Conservation (phyloP, 73 alveolate genomes). For the Tetrahymena borealis region DNA sequence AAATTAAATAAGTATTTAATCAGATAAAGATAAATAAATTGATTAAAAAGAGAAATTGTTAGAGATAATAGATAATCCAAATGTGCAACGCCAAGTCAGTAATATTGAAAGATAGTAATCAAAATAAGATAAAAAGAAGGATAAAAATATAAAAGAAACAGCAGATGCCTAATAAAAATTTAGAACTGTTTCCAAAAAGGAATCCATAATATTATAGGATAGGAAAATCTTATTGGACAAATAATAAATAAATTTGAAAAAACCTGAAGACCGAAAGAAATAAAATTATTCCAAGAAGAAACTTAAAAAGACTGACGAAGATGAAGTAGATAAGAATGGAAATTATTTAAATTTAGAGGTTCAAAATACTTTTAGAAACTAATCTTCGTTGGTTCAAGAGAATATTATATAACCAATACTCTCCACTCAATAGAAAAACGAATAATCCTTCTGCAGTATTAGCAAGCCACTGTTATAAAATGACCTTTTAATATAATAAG, state of each 20-base stretch:
- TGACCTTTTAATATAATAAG: neutral
- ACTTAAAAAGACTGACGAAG: neutral
- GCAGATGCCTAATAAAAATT: neutral
- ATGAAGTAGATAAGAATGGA: neutral
- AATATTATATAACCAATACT: too few relatives aligned
- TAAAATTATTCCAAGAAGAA: neutral
- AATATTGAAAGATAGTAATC: neutral
- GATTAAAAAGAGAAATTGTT: too few relatives aligned
- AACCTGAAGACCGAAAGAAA: neutral
- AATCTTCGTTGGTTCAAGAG: too few relatives aligned
- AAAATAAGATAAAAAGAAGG: neutral
- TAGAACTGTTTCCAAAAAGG: neutral
- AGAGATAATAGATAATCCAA: too few relatives aligned
- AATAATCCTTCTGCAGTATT: too few relatives aligned
- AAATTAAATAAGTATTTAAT: too few relatives aligned
- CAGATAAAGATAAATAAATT: too few relatives aligned
- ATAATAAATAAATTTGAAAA: neutral
- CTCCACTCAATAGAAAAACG: too few relatives aligned
- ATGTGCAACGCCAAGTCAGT: too few relatives aligned
- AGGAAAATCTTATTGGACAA: neutral
- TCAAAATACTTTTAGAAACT: too few relatives aligned
- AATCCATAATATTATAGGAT: neutral
- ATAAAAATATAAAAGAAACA: neutral
- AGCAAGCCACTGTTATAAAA: too few relatives aligned
- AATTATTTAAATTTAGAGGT: neutral